phyloP scores from a whole-genome alignment of 2,329 filamentous ascomycete genomes.

The Hypoxylon sp. region DNA sequence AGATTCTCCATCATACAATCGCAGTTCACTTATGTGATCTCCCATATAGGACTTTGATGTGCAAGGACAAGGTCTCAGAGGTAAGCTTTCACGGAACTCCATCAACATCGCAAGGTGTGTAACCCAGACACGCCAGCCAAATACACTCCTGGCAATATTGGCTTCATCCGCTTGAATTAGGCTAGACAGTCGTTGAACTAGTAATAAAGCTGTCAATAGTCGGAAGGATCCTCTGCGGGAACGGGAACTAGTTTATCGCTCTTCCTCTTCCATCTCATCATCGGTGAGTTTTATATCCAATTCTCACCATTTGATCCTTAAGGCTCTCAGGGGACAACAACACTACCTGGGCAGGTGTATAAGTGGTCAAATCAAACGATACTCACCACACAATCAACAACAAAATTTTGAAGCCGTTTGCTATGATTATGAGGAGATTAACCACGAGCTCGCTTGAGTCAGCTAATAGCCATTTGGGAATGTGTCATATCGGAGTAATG shows the following conservation, averaged over 20 bases:
- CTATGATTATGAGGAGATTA: not conserved
- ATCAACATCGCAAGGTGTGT: not conserved
- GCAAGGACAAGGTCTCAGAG: not conserved
- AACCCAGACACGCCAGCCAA: not conserved
- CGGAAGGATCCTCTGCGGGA: not conserved
- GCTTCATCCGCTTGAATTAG: not conserved
- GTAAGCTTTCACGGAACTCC: not conserved
- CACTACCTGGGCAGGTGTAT: too few relatives aligned
- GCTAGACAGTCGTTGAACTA: not conserved
- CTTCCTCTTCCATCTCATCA: not conserved
- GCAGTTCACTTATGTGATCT: not conserved
- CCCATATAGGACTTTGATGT: not conserved
- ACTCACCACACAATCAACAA: not conserved
- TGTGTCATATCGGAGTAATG: too few relatives aligned
- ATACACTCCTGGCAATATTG: not conserved
- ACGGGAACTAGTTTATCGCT: too few relatives aligned
- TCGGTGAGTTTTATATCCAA: not conserved
- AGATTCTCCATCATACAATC: not conserved
- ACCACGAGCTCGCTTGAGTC: not conserved
- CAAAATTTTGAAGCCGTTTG: not conserved
- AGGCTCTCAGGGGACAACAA: not conserved
- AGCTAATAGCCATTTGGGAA: too few relatives aligned
- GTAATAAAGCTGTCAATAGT: not conserved
- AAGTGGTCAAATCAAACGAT: not conserved
- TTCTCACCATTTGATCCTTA: not conserved